Evolutionary conservation across 371 early-diverging fungal genomes (phyloP).

Genomic region (Coemansia sp.): DNA sequence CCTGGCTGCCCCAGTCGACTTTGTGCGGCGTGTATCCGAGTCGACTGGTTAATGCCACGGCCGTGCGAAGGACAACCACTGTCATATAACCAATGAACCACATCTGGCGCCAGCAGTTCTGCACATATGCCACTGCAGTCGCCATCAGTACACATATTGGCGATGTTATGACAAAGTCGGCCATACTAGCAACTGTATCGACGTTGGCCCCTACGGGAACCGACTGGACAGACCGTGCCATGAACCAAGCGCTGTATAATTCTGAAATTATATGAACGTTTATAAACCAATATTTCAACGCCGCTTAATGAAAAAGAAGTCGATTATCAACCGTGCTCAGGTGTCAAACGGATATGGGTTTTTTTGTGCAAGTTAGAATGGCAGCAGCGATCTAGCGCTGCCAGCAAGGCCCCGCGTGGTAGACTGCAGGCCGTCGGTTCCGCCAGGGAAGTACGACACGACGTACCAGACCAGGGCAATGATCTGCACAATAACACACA

Average conservation of each 20-base stretch:
- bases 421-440: constrained; percentile 46
- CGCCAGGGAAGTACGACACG: constrained; percentile 60
- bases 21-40: not conserved
- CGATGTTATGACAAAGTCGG: not conserved
- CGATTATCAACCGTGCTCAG: not conserved
- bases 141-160: constrained; percentile 13
- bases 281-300: not conserved
- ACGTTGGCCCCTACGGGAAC: constrained; percentile 29
- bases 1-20: constrained; percentile 34
- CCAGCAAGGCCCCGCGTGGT: constrained; percentile 43
- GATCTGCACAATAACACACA: constrained; percentile 54
- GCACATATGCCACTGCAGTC: constrained; percentile 7
- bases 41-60: not conserved
- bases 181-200: constrained; percentile 20
- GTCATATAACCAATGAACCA: constrained; percentile 12
- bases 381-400: constrained; percentile 43
- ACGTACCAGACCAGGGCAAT: constrained; percentile 58
- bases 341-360: no score
- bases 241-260: not conserved
- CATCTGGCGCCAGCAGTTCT: not conserved
- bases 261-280: not conserved
- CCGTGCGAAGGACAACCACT: not conserved
- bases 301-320: not conserved
- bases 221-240: not conserved
- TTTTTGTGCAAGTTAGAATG: constrained; percentile 21